Conservation (phyloP, 495 filamentous ascomycete species). For the Hyaloscypha finlandica region DNA sequence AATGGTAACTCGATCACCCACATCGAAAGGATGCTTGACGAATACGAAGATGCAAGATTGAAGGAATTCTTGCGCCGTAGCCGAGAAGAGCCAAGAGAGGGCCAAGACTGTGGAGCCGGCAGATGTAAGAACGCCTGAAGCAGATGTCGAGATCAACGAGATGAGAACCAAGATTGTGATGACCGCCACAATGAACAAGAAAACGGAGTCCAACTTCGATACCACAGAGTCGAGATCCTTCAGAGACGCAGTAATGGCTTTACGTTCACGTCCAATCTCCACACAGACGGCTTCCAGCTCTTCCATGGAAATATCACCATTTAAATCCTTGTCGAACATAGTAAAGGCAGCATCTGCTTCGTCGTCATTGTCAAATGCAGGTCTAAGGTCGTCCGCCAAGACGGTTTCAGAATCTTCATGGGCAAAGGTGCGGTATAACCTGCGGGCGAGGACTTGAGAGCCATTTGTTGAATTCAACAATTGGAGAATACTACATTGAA, state of each 20-base stretch:
- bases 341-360: constrained; percentile 89
- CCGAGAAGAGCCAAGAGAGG: constrained; percentile 88
- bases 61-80: constrained; percentile 91
- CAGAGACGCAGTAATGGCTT: constrained; percentile 89
- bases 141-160: constrained; percentile 85
- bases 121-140: constrained; percentile 79
- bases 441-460: constrained; percentile 84
- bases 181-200: constrained; percentile 80
- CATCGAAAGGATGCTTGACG: constrained; percentile 97
- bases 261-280: constrained; percentile 92
- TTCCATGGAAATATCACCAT: constrained; percentile 95
- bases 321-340: constrained; percentile 96
- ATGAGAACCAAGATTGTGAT: constrained; percentile 84
- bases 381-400: constrained; percentile 70
- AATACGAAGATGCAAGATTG: constrained; percentile 94
- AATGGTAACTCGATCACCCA: constrained; percentile 88
- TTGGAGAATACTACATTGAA: constrained; percentile 53
- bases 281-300: constrained; percentile 92
- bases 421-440: constrained; percentile 90
- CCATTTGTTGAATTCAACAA: constrained; percentile 71
- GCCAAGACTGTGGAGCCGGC: constrained; percentile 84
- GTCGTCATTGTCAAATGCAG: constrained; percentile 80
- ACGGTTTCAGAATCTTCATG: constrained; percentile 74
- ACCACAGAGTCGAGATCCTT: constrained; percentile 97
- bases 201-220: constrained; percentile 83